Evolutionary conservation across 2,329 filamentous ascomycete species (phyloP), one percentile per base, ranked within the genome.

Genomic region (Talaromyces rugulosus): DNA sequence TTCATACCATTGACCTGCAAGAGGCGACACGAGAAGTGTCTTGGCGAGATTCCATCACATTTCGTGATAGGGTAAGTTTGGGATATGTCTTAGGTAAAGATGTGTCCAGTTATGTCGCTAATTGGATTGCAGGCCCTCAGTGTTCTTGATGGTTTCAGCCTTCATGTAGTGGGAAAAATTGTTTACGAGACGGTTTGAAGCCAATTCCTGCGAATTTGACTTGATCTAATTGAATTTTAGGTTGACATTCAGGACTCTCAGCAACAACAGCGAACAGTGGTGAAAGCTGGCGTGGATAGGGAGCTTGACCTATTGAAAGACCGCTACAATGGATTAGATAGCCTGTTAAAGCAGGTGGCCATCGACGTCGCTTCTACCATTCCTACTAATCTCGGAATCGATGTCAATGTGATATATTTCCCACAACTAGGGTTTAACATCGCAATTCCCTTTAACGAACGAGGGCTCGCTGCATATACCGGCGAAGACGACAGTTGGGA

Each of bases 391-490:
- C 62, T 77, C 4, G 74, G 84, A 1, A 77, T 81, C 27, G 78
- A 81, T 12, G 74, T 89, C 36, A 93, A 93, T 60, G 96, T 96
- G 65, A 89, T 95, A 18, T 96, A 95, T 72, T 89, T 96, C 64
- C 94, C 93, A 0, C 92, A 96, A 69, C 85, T 97, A 42, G 95
- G 95, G 0, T 99, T 97, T 71, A 83, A 97, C 42, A 90, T 92
- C 2, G 87, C 89, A 0, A 87, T 96, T 16, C 83, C 83, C 1
- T 74, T 88, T 3, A 85, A 92, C 66, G 77, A 81, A 14, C 86
- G 83, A 1, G 85, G 86, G 0, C 77, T 81, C 54, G 83, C 85
- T 0, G 78, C 84, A 11, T 93, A 89, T 66, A 82, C 86, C 66
- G 90, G 90, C 0, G 79, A 84, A 62, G 80, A 82, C 16, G 87